Evolutionary conservation across 208 protist species (phyloP).

Genomic region (Endotrypanum monterogeii): DNA sequence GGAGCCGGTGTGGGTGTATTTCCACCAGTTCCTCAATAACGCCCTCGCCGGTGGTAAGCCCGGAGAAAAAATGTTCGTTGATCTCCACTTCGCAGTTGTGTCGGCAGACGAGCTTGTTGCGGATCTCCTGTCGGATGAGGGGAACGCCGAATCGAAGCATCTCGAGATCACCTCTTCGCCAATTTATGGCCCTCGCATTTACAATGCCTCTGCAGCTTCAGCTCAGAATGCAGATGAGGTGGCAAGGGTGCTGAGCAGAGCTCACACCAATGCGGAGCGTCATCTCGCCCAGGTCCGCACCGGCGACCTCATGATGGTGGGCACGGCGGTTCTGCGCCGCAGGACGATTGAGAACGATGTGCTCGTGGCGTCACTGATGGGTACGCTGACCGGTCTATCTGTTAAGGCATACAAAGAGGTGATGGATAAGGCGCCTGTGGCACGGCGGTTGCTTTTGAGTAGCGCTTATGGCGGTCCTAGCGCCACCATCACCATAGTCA

Average conservation of each 20-base stretch:
- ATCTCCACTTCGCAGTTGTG: conserved; percentile 39
- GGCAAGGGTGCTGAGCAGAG: conserved; percentile 27
- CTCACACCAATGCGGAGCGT: conserved; percentile 17
- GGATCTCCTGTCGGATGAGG: conserved; percentile 30
- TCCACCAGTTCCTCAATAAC: conserved; percentile 35
- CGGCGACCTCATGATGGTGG: conserved; percentile 31
- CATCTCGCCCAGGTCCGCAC: conserved; percentile 23
- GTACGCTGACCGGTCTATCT: conserved; percentile 31
- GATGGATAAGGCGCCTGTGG: conserved; percentile 19
- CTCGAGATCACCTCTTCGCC: conserved; percentile 46
- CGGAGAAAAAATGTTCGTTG: conserved; percentile 33
- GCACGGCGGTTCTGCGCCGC: conserved; percentile 38
- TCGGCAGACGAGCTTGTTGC: conserved; percentile 25
- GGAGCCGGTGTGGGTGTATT: conserved; percentile 46
- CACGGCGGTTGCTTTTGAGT: conserved; percentile 28
- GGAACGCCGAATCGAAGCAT: neutral
- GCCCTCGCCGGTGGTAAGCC: conserved; percentile 28
- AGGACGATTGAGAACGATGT: conserved; percentile 32
- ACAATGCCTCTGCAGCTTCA: conserved; percentile 1
- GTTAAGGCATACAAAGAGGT: conserved; percentile 38
- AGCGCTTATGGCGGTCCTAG: conserved; percentile 41
- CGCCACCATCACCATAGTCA: conserved; percentile 40
- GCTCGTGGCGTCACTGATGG: conserved; percentile 38
- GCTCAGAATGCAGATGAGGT: conserved; percentile 26
- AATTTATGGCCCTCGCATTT: conserved; percentile 34